These are phyloP conservation scores for Aureobasidium sp. DNA, from an alignment of 2,329 filamentous ascomycete genomes.

Conservation along the genomic window DNA sequence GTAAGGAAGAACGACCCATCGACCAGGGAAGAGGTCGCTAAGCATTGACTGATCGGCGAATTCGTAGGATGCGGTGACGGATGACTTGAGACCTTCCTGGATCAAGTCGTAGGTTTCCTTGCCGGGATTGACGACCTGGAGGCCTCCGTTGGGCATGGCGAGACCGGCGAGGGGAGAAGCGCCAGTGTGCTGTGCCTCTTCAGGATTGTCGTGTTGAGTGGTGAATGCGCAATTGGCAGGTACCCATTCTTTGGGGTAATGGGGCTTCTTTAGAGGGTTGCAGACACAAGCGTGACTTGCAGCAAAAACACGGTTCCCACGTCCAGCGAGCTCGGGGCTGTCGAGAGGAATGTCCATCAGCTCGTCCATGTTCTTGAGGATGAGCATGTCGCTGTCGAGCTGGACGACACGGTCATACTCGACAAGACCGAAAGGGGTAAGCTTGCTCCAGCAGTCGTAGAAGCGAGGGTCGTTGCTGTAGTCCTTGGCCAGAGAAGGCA, in stretches of 20 bases:
- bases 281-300: constrained; percentile 80
- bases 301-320: constrained; percentile 64
- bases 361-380: constrained; percentile 81
- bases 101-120: constrained; percentile 47
- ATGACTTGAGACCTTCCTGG: constrained; percentile 38
- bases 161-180: constrained; percentile 45
- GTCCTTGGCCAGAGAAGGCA: constrained; percentile 58
- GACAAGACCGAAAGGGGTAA: constrained; percentile 67
- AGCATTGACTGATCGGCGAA: constrained; percentile 56
- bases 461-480: constrained; percentile 75
- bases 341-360: constrained; percentile 78
- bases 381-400: constrained; percentile 84
- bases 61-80: constrained; percentile 44
- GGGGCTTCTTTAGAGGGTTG: constrained; percentile 69
- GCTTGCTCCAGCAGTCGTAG: constrained; percentile 85
- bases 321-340: constrained; percentile 43
- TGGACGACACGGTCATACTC: constrained; percentile 76
- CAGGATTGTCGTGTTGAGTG: constrained; percentile 46
- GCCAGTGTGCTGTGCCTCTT: constrained; percentile 46
- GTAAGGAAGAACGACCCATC: constrained; percentile 55
- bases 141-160: constrained; percentile 53
- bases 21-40: constrained; percentile 49
- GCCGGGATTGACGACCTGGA: constrained; percentile 57
- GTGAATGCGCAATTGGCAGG: constrained; percentile 57
- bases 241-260: constrained; percentile 70